phyloP scores from a whole-genome alignment of 371 early-diverging fungal species.

The Sporodiniella umbellata region DNA sequence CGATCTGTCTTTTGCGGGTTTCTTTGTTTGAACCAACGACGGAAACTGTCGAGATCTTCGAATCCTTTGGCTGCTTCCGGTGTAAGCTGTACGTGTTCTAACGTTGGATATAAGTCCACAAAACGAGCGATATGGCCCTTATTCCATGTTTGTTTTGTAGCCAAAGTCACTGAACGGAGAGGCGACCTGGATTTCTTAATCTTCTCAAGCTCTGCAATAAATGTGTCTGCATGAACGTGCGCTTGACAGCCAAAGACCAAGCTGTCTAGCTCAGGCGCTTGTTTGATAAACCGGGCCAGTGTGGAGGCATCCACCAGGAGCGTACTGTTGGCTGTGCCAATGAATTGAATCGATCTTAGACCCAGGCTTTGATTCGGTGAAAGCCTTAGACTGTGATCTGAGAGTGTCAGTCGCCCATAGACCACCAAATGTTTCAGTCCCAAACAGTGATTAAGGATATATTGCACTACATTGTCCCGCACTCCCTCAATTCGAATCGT shows the following conservation, averaged over 20 bases:
- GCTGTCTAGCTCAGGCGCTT: slow-evolving; percentile 20
- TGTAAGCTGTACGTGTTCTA: slow-evolving; percentile 7
- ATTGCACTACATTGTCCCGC: slow-evolving; percentile 26
- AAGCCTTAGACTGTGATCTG: slow-evolving; percentile 24
- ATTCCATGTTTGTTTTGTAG: slow-evolving; percentile 17
- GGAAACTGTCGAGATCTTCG: background rate
- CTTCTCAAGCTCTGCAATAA: slow-evolving; percentile 21
- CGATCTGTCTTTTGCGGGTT: background rate
- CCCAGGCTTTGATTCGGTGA: slow-evolving; percentile 13
- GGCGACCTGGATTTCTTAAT: background rate
- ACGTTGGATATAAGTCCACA: slow-evolving; percentile 7
- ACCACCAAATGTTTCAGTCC: slow-evolving; percentile 24
- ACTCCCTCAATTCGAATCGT: slow-evolving; percentile 27
- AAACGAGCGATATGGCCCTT: slow-evolving; percentile 13
- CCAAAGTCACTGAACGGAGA: slow-evolving; percentile 8
- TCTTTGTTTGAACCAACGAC: background rate
- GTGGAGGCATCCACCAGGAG: slow-evolving; percentile 25
- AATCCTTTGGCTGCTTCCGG: slow-evolving; percentile 6
- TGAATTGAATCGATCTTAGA: slow-evolving; percentile 11
- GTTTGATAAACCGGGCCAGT: slow-evolving; percentile 18
- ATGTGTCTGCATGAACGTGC: slow-evolving; percentile 31
- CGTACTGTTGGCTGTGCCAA: slow-evolving; percentile 16
- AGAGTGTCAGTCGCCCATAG: slow-evolving; percentile 31
- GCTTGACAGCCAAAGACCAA: slow-evolving; percentile 20
- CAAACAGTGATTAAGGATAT: slow-evolving; percentile 21